These are phyloP conservation scores for Blastocystis hominis DNA, from an alignment of 352 stramenopile genomes.

Conservation along the genomic window DNA sequence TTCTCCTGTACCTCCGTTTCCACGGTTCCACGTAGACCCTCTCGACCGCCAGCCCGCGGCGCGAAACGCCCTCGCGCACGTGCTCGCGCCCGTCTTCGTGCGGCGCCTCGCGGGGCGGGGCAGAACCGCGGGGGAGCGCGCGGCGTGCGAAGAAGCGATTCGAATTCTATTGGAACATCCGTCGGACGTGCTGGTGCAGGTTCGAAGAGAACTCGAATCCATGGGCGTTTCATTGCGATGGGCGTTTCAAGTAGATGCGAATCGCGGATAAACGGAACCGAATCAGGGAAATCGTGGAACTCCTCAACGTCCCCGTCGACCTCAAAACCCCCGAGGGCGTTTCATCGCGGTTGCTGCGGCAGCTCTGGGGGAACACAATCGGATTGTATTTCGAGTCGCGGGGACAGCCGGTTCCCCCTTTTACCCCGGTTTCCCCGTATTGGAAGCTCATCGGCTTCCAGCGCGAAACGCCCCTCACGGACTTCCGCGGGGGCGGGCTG, in stretches of 20 bases:
- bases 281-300: not conserved
- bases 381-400: not conserved
- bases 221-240: not conserved
- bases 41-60: not conserved
- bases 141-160: not conserved
- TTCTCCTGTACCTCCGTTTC: not conserved
- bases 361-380: not conserved
- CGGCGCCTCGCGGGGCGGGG: not conserved
- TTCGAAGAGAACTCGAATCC: constrained; percentile 1
- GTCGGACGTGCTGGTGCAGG: not conserved
- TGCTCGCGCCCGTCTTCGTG: not conserved
- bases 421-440: constrained; percentile 29
- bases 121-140: not conserved
- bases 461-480: constrained; percentile 44
- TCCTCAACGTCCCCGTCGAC: not conserved
- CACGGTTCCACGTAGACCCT: not conserved
- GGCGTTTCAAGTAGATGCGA: not conserved
- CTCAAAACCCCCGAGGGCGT: not conserved
- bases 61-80: not conserved
- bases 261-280: constrained; percentile 6
- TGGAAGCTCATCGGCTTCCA: constrained; percentile 53
- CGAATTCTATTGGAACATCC: not conserved
- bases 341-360: not conserved
- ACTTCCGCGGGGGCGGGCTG: constrained; percentile 51
- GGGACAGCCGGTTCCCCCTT: not conserved